Conservation (phyloP, 495 filamentous ascomycete species). For the Talaromyces thailandensis region DNA sequence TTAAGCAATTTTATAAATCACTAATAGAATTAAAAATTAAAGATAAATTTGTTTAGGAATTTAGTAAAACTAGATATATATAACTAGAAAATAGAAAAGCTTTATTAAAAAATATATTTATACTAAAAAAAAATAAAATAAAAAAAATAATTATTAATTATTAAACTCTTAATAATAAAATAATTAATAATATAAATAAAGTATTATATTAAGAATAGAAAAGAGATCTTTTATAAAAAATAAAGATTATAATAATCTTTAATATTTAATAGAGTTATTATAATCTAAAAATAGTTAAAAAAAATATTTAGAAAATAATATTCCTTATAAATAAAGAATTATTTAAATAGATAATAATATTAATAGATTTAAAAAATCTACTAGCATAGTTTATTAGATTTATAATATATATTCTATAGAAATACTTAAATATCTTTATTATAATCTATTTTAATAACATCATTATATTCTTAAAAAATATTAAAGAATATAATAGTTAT, state of each 20-base stretch:
- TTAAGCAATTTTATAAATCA: background rate
- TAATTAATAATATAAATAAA: conserved; percentile 15
- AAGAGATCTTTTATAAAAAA: conserved; percentile 10
- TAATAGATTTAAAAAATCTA: conserved; percentile 11
- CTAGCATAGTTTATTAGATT: conserved; percentile 9
- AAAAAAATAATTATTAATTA: conserved; percentile 18
- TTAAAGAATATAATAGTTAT: conserved; percentile 8
- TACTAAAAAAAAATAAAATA: conserved; percentile 17
- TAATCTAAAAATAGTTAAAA: conserved; percentile 8
- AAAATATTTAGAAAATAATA: conserved; percentile 12
- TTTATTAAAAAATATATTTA: conserved; percentile 12
- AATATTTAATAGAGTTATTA: conserved; percentile 13
- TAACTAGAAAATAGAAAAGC: conserved; percentile 7
- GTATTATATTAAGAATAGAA: conserved; percentile 15
- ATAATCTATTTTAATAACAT: conserved; percentile 12
- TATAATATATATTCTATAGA: conserved; percentile 6
- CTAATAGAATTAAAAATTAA: background rate
- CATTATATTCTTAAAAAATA: conserved; percentile 8
- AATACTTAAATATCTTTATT: conserved; percentile 11
- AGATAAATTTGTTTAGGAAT: conserved; percentile 9
- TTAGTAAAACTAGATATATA: conserved; percentile 9
- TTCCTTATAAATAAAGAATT: conserved; percentile 12
- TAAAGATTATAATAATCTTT: conserved; percentile 17
- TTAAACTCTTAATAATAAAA: conserved; percentile 15
- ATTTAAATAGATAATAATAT: conserved; percentile 13